A percentile compares a stretch with the other conserved stretches of the same genome.
These are phyloP conservation scores for Pythium aphanidermatum DNA, from an alignment of 352 stramenopile genomes.

Conservation along the genomic window DNA sequence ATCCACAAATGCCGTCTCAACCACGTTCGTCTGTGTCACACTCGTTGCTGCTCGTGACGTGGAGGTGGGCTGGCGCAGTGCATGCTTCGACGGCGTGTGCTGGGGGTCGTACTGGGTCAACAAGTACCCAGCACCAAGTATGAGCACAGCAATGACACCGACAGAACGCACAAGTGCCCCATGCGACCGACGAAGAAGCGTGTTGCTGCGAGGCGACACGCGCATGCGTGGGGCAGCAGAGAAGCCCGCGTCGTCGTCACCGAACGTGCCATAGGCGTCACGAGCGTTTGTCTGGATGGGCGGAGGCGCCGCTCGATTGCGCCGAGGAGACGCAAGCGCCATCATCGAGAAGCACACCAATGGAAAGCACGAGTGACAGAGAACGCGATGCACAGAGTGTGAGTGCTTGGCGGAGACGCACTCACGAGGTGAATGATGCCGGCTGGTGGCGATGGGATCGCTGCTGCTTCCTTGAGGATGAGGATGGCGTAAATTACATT, in stretches of 20 bases:
- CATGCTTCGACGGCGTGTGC: too few species aligned
- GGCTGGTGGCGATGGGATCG: too few species aligned
- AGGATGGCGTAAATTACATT: too few species aligned
- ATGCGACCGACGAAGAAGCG: background rate
- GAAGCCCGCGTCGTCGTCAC: slow-evolving; percentile 12
- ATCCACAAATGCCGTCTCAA: slow-evolving; percentile 25
- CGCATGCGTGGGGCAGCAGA: background rate
- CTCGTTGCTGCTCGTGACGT: background rate
- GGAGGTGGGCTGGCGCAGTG: background rate
- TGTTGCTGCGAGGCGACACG: slow-evolving; percentile 12
- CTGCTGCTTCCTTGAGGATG: too few species aligned
- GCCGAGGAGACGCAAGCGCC: slow-evolving; percentile 10
- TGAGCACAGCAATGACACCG: slow-evolving; percentile 25
- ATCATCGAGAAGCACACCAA: slow-evolving; percentile 7
- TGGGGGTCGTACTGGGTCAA: slow-evolving; percentile 6
- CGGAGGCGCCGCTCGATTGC: background rate
- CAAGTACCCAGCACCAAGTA: slow-evolving; percentile 26
- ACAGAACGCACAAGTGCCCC: slow-evolving; percentile 5
- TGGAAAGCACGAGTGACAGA: slow-evolving; percentile 2
- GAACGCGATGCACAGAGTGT: background rate
- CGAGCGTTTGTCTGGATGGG: background rate
- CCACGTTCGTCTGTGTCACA: background rate
- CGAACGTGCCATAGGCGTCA: slow-evolving; percentile 52
- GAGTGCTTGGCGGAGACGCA: too few species aligned
- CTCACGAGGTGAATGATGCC: too few species aligned